phyloP scores from a whole-genome alignment of 768 basidiomycete species.

The Naganishia friedmannii region DNA sequence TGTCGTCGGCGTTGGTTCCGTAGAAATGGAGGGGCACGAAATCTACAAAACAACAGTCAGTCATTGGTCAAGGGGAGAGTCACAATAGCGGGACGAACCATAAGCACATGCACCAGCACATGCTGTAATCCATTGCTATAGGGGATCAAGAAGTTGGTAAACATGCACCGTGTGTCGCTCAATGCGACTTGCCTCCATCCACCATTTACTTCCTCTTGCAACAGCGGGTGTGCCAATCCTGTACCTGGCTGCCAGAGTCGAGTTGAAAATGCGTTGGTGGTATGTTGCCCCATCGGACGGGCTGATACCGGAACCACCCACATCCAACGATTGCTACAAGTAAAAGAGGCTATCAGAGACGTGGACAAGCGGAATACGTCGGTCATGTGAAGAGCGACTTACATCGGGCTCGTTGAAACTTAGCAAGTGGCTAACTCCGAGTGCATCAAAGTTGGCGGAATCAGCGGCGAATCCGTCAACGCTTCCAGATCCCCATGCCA shows the following conservation, averaged over 20 bases:
- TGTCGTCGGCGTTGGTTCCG: slow-evolving; percentile 35
- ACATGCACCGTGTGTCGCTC: background rate
- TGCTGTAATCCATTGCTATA: slow-evolving; percentile 37
- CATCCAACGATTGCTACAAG: background rate
- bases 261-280: slow-evolving; percentile 35
- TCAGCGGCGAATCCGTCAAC: slow-evolving; percentile 5
- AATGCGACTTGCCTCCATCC: slow-evolving; percentile 36
- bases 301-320: slow-evolving; percentile 31
- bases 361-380: background rate
- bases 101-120: slow-evolving; percentile 40
- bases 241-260: slow-evolving; percentile 26
- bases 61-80: background rate
- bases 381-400: background rate
- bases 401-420: slow-evolving; percentile 44
- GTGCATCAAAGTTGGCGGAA: slow-evolving; percentile 11
- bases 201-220: slow-evolving; percentile 37
- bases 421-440: slow-evolving; percentile 35
- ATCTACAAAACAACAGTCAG: slow-evolving; percentile 21
- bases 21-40: slow-evolving; percentile 45
- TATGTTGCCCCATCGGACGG: slow-evolving; percentile 31
- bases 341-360: background rate
- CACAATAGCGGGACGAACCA: background rate
- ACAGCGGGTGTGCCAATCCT: slow-evolving; percentile 41
- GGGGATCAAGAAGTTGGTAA: background rate
- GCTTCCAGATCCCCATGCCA: background rate